Evolutionary conservation across 164 flowering plant genomes (phyloP).

Genomic region (Buxus sempervirens): DNA sequence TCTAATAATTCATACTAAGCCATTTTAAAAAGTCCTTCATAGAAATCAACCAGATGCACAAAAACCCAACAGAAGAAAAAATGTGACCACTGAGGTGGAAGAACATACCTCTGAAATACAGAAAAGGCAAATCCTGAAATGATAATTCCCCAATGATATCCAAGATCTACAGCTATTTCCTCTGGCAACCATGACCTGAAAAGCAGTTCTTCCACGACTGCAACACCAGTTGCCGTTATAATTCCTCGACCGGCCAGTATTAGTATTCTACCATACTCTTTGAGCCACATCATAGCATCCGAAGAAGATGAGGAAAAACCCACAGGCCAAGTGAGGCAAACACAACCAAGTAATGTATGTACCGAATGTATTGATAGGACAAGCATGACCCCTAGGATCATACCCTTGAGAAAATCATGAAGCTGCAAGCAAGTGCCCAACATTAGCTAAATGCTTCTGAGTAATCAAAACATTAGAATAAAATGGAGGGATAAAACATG

Average conservation of each 20-base stretch:
- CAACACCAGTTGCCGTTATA: constrained; percentile 52
- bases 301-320: constrained; percentile 32
- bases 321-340: constrained; percentile 44
- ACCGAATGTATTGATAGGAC: constrained; percentile 54
- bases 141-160: constrained; percentile 66
- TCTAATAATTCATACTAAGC: too few species aligned
- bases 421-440: constrained; percentile 46
- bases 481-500: too few species aligned
- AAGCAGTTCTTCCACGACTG: constrained; percentile 78
- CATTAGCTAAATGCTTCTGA: constrained; percentile 2
- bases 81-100: background rate
- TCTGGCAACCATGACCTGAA: constrained; percentile 91
- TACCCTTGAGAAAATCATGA: constrained; percentile 46
- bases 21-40: too few species aligned
- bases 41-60: background rate
- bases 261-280: constrained; percentile 39
- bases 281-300: constrained; percentile 36
- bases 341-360: constrained; percentile 62
- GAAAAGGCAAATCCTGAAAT: constrained; percentile 82
- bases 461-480: background rate
- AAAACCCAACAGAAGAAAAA: background rate
- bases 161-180: constrained; percentile 79
- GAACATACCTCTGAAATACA: constrained; percentile 62
- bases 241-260: constrained; percentile 47
- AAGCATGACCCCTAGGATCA: constrained; percentile 62